Conservation (phyloP, 2,329 filamentous ascomycete species). For the Fusarium multiceps region DNA sequence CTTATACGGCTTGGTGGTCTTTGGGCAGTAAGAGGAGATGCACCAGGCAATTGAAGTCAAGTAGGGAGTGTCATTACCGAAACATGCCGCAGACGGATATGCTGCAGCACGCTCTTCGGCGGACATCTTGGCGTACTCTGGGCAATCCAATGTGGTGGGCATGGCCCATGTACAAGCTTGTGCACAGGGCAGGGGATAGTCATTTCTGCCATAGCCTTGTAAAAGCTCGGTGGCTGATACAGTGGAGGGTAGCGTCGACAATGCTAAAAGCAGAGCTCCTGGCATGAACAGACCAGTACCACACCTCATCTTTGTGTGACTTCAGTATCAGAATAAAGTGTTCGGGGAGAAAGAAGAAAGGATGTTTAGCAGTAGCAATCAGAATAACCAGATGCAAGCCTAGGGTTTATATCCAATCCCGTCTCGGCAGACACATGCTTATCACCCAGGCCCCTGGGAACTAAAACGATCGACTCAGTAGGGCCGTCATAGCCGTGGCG, state of each 20-base stretch:
- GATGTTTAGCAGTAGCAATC: too few relatives aligned
- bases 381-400: too few relatives aligned
- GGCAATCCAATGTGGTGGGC: constrained; percentile 35
- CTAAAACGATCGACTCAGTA: not conserved
- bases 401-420: not conserved
- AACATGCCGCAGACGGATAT: constrained; percentile 29
- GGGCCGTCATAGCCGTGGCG: not conserved
- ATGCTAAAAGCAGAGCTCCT: not conserved
- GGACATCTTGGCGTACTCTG: constrained; percentile 37
- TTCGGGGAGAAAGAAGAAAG: too few relatives aligned
- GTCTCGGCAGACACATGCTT: not conserved
- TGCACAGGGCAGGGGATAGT: constrained; percentile 19
- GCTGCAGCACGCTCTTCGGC: constrained; percentile 26
- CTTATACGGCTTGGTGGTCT: not conserved
- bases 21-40: constrained; percentile 17
- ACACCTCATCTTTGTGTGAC: too few relatives aligned
- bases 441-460: not conserved
- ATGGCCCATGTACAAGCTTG: constrained; percentile 32
- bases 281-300: not conserved
- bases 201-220: constrained; percentile 32
- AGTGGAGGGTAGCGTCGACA: not conserved
- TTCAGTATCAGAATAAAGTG: too few relatives aligned
- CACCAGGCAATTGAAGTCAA: constrained; percentile 41
- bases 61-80: constrained; percentile 27
- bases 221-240: constrained; percentile 22